Evolutionary conservation across 345 rosid genomes (phyloP).

Genomic region (Bruguiera gymnorhiza): DNA sequence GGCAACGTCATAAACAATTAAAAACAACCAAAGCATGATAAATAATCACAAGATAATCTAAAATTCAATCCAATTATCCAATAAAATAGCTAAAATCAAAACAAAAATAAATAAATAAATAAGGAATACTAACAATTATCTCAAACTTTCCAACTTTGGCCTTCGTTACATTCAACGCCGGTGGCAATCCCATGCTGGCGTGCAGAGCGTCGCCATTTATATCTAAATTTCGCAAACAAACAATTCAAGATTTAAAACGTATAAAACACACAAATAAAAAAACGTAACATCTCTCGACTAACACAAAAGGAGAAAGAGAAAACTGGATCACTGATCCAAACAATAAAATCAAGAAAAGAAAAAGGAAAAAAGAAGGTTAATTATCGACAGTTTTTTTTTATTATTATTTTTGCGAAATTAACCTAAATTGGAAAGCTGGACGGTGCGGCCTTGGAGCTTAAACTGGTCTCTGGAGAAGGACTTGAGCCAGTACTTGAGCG

Average conservation of each 20-base stretch:
- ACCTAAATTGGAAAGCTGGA: slow-evolving; percentile 91
- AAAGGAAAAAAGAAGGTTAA: not conserved
- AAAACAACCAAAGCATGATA: not conserved
- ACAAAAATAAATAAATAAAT: not conserved
- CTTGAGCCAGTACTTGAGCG: slow-evolving; percentile 99
- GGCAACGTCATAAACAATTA: no score
- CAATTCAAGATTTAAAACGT: not conserved
- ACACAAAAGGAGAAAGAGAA: not conserved
- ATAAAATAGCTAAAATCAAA: not conserved
- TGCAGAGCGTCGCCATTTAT: slow-evolving; percentile 96
- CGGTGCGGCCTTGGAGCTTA: slow-evolving; percentile 88
- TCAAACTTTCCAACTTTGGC: slow-evolving; percentile 87
- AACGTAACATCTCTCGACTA: not conserved
- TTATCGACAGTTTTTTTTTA: not conserved
- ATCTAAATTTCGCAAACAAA: slow-evolving; percentile 35
- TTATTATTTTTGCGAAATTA: not conserved
- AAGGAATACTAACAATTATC: slow-evolving; percentile 57
- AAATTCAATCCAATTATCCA: not conserved
- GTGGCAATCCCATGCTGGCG: slow-evolving; percentile 97
- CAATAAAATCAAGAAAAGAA: not conserved
- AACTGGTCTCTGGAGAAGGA: slow-evolving; percentile 97
- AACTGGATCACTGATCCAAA: not conserved
- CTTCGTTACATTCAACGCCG: slow-evolving; percentile 76
- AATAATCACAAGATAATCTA: not conserved
- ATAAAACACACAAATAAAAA: not conserved